Conservation (phyloP, 495 filamentous ascomycete species). For the Acidiella bohemica region DNA sequence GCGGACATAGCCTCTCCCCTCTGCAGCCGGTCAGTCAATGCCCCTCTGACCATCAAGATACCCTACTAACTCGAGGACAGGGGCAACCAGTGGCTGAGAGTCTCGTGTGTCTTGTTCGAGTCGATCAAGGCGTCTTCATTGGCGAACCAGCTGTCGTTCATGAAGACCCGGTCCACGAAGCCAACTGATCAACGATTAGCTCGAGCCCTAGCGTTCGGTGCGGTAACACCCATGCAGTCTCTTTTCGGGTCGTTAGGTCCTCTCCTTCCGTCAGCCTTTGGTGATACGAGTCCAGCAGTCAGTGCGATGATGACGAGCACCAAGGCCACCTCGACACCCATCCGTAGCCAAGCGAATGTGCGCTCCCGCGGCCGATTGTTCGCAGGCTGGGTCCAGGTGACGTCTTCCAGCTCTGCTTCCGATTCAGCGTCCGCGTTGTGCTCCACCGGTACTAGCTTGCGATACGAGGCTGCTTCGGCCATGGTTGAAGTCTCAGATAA, state of each 20-base stretch:
- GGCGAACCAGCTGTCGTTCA: constrained; percentile 12
- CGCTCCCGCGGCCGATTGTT: not conserved
- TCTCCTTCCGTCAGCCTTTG: not conserved
- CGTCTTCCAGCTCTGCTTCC: not conserved
- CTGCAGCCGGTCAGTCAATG: constrained; percentile 2
- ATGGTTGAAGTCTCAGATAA: not conserved
- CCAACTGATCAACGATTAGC: constrained; percentile 6
- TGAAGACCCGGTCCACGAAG: constrained; percentile 6
- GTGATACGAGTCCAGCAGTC: not conserved
- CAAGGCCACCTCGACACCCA: not conserved
- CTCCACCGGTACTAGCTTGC: constrained; percentile 1
- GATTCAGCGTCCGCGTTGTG: not conserved
- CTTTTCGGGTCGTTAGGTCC: constrained; percentile 5
- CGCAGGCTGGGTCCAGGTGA: not conserved
- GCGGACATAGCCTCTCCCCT: constrained; percentile 13
- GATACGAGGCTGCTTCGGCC: constrained; percentile 1
- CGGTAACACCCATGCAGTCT: not conserved
- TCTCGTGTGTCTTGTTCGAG: not conserved
- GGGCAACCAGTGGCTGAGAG: constrained; percentile 6
- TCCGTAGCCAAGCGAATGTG: not conserved
- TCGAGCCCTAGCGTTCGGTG: not conserved
- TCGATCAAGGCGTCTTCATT: constrained; percentile 8
- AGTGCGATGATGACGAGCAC: not conserved
- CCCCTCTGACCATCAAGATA: not conserved
- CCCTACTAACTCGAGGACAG: constrained; percentile 12